Evolutionary conservation across 2,329 filamentous ascomycete genomes (phyloP), one percentile per base, ranked within the genome.

Genomic region (Colletotrichum sp.): DNA sequence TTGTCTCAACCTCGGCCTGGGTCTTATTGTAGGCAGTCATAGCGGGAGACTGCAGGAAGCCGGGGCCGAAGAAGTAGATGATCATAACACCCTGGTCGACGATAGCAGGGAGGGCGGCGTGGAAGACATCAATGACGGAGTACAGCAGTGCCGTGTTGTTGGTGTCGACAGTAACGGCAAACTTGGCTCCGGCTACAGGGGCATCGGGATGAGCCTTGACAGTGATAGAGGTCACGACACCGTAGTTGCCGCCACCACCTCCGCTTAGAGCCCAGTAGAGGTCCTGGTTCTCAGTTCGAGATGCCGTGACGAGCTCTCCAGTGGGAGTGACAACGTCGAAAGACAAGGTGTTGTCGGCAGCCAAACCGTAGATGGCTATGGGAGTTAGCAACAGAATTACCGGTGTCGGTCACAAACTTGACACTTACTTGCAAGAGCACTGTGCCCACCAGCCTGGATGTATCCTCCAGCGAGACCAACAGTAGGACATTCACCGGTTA

Each of bases 261-360:
- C 92, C 91, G 77, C 89, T 84, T 74, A 93, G 85, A 1, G 92
- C 92, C 92, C 92, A 94, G 82, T 92, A 94, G 0, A 94, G 82
- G 71, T 94, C 92, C 0, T 83, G 74, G 73, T 93, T 87, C 55
- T 89, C 84, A 12, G 88, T 86, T 44, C 89, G 88, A 62, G 90
- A 92, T 2, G 89, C 87, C 0, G 84, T 87, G 2, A 92, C 57
- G 9, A 90, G 84, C 10, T 88, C 80, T 0, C 92, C 91, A 5
- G 80, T 79, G 0, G 89, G 88, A 0, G 89, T 90, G 2, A 93
- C 88, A 1, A 93, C 83, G 32, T 92, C 88, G 81, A 90, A 88
- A 77, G 92, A 87, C 6, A 94, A 82, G 4, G 92, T 89, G 62
- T 93, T 89, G 79, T 94, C 93, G 1, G 90, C 91, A 6, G 84